Evolutionary conservation across 192 early-diverging fungal genomes (phyloP).

Genomic region (Lobosporangium transversale): DNA sequence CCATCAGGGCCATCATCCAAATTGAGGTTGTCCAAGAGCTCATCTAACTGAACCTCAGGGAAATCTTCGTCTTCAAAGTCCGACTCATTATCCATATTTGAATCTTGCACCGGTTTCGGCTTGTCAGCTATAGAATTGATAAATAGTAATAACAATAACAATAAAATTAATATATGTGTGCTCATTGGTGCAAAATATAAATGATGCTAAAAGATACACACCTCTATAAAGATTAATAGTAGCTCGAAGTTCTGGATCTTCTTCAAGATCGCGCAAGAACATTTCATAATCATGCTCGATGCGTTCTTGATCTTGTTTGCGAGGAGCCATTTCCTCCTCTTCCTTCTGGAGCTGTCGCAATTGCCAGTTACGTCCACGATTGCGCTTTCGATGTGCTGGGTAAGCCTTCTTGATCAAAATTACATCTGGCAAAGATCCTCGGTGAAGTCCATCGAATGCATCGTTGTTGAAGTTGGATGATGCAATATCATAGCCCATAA

Average conservation of each 20-base stretch:
- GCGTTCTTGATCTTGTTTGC: slow-evolving; percentile 79
- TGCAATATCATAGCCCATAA: slow-evolving; percentile 88
- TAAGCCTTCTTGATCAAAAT: slow-evolving; percentile 94
- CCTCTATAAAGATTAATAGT: slow-evolving; percentile 95
- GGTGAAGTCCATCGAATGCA: slow-evolving; percentile 77
- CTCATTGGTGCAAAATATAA: neutral
- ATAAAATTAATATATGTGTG: neutral
- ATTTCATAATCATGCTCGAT: slow-evolving; percentile 92
- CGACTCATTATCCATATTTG: slow-evolving; percentile 60
- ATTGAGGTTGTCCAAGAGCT: slow-evolving; percentile 92
- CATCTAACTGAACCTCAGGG: slow-evolving; percentile 92
- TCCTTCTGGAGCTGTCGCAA: slow-evolving; percentile 90
- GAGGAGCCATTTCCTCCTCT: slow-evolving; percentile 82
- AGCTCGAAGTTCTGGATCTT: slow-evolving; percentile 95
- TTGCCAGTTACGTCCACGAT: slow-evolving; percentile 89
- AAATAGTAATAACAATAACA: slow-evolving; percentile 8
- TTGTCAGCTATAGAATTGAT: slow-evolving; percentile 27
- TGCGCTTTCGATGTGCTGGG: slow-evolving; percentile 88
- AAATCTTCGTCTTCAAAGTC: slow-evolving; percentile 89
- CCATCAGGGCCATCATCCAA: slow-evolving; percentile 66
- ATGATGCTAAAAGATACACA: slow-evolving; percentile 21
- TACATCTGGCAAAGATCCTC: slow-evolving; percentile 82
- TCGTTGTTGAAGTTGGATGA: slow-evolving; percentile 93
- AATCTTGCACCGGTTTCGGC: slow-evolving; percentile 42
- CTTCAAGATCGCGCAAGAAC: slow-evolving; percentile 98